Evolutionary conservation across 306 rosid genomes (phyloP).

Genomic region (Corylus heterophylla): DNA sequence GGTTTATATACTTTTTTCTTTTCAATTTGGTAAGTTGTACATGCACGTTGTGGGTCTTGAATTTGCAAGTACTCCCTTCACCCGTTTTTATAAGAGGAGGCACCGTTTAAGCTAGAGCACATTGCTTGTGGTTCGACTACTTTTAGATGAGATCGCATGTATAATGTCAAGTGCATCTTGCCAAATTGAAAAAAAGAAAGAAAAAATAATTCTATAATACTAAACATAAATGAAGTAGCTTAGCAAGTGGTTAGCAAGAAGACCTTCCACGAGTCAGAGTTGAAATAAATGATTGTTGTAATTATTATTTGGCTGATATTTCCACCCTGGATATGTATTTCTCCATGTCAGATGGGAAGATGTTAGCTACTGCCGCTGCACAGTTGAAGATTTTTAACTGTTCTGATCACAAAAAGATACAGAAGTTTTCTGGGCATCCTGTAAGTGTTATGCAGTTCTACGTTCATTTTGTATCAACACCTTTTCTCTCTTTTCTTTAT

Average conservation of each 20-base stretch:
- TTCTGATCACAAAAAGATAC: slow-evolving; percentile 68
- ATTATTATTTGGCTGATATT: slow-evolving; percentile 33
- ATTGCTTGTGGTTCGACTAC: not conserved
- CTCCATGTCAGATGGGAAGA: slow-evolving; percentile 67
- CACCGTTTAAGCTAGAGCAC: not conserved
- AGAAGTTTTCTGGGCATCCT: slow-evolving; percentile 93
- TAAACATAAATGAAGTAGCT: not conserved
- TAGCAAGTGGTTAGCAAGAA: slow-evolving; percentile 11
- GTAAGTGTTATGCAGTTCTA: slow-evolving; percentile 57
- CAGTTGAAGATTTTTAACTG: slow-evolving; percentile 72
- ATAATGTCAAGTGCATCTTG: not conserved
- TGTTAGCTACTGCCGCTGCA: slow-evolving; percentile 85
- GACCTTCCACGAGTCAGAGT: slow-evolving; percentile 24
- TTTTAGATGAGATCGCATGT: not conserved
- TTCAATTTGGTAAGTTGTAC: not conserved
- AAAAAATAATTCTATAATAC: not conserved
- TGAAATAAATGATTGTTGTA: slow-evolving; percentile 12
- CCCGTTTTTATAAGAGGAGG: not conserved
- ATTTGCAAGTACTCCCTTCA: not conserved
- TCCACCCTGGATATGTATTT: slow-evolving; percentile 21
- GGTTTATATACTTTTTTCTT: not conserved
- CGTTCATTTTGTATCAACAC: not conserved
- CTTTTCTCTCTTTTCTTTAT: slow-evolving; percentile 14
- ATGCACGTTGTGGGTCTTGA: not conserved
- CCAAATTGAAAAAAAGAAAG: not conserved